Evolutionary conservation across 2,329 filamentous ascomycete genomes (phyloP).

Genomic region (Pseudodiploospora longispora): DNA sequence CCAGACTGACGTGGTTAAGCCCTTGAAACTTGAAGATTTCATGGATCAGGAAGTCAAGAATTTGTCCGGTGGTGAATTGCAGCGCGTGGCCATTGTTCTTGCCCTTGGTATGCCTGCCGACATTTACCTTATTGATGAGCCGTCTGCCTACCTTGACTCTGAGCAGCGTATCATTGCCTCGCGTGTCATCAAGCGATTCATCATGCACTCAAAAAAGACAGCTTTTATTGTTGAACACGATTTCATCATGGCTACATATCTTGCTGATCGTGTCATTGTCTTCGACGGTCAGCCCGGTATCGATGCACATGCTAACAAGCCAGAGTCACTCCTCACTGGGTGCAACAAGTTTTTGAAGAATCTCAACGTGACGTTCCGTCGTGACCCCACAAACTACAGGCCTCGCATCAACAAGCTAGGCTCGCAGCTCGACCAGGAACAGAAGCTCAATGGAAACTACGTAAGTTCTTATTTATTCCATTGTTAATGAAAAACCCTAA

Average conservation of each 20-base stretch:
- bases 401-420: conserved; percentile 97
- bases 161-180: conserved; percentile 98
- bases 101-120: conserved; percentile 93
- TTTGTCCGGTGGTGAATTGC: conserved; percentile 96
- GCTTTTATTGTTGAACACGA: conserved; percentile 99
- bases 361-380: conserved; percentile 95
- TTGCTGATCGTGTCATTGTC: conserved; percentile 91
- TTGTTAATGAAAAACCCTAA: conserved; percentile 3
- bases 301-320: conserved; percentile 77
- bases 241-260: conserved; percentile 85
- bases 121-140: conserved; percentile 98
- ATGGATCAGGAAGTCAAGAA: conserved; percentile 99
- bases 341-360: conserved; percentile 97
- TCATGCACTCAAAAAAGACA: conserved; percentile 99
- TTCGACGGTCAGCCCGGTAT: conserved; percentile 93
- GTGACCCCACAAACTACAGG: conserved; percentile 90
- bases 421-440: conserved; percentile 94
- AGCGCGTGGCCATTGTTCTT: conserved; percentile 96
- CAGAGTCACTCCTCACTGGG: conserved; percentile 86
- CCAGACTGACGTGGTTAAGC: conserved; percentile 99
- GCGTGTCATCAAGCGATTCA: conserved; percentile 98
- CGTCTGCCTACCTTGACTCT: conserved; percentile 93
- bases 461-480: conserved; percentile 42
- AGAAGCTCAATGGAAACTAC: conserved; percentile 90
- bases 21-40: conserved; percentile 97